Conservation (phyloP, 1,284 basidiomycete species). For the Papiliotrema terrestris region DNA sequence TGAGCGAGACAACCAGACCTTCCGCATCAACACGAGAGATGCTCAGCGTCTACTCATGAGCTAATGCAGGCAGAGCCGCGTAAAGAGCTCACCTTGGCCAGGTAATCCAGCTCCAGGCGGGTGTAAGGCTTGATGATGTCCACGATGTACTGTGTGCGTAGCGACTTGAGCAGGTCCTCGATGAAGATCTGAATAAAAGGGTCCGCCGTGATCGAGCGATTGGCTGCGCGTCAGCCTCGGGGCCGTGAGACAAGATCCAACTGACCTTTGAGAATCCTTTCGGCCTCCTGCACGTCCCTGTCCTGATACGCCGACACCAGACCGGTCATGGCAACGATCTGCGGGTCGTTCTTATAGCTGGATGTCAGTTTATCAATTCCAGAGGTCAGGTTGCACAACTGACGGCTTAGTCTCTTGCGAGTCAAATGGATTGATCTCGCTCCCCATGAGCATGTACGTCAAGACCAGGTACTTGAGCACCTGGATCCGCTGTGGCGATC, state of each 20-base stretch:
- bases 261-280: slow-evolving; percentile 83
- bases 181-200: slow-evolving; percentile 90
- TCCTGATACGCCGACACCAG: slow-evolving; percentile 94
- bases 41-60: slow-evolving; percentile 74
- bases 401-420: slow-evolving; percentile 98
- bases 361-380: slow-evolving; percentile 12
- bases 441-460: slow-evolving; percentile 97
- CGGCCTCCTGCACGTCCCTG: slow-evolving; percentile 91
- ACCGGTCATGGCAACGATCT: slow-evolving; percentile 97
- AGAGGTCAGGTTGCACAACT: background rate
- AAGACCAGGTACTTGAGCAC: slow-evolving; percentile 98
- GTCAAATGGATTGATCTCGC: slow-evolving; percentile 98
- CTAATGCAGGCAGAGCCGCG: background rate
- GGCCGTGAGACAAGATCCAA: background rate
- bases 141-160: slow-evolving; percentile 93
- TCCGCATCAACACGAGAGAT: slow-evolving; percentile 84
- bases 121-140: slow-evolving; percentile 98
- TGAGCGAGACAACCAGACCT: slow-evolving; percentile 85
- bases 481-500: slow-evolving; percentile 92
- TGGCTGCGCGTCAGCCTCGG: slow-evolving; percentile 58
- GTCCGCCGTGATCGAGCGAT: slow-evolving; percentile 91
- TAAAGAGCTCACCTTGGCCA: slow-evolving; percentile 65
- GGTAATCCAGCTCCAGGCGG: slow-evolving; percentile 81
- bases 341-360: slow-evolving; percentile 91
- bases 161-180: slow-evolving; percentile 85